Percentiles rank a stretch among this genome's conserved stretches.
Conservation (phyloP, 148 eudicot genomes). For the Rhododendron vialii region DNA sequence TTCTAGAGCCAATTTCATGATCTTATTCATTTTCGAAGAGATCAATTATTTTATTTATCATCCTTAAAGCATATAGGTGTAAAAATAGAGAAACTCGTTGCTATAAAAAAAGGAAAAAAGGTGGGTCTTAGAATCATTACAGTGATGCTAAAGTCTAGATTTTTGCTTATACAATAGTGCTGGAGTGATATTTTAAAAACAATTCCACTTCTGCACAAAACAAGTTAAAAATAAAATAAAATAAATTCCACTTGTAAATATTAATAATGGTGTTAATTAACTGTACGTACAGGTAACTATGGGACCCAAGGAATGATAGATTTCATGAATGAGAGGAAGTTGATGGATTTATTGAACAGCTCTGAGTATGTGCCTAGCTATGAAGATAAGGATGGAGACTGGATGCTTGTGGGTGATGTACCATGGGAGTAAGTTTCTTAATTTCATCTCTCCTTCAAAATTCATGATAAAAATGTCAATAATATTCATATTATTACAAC, state of each 20-base stretch:
- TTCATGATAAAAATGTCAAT: background rate
- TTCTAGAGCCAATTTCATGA: background rate
- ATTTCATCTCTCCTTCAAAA: background rate
- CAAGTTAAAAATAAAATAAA: background rate
- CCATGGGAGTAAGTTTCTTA: slow-evolving; percentile 58
- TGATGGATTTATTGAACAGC: slow-evolving; percentile 62
- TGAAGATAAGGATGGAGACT: slow-evolving; percentile 72
- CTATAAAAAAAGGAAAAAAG: background rate
- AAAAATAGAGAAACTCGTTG: background rate
- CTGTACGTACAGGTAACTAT: slow-evolving; percentile 36
- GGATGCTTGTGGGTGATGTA: slow-evolving; percentile 86
- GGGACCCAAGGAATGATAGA: slow-evolving; percentile 67
- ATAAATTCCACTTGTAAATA: background rate
- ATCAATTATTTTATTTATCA: background rate
- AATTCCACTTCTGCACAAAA: too few species aligned
- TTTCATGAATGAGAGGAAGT: slow-evolving; percentile 66
- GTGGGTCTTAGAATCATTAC: background rate
- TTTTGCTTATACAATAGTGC: background rate
- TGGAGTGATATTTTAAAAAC: too few species aligned
- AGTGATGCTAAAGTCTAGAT: background rate
- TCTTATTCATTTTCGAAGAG: background rate
- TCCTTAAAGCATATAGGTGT: background rate
- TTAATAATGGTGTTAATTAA: background rate
- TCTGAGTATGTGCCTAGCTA: slow-evolving; percentile 70
- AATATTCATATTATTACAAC: background rate